Base-by-base conservation (phyloP, 768 basidiomycete genomes). In the Psilocybe tampanensis region DNA sequence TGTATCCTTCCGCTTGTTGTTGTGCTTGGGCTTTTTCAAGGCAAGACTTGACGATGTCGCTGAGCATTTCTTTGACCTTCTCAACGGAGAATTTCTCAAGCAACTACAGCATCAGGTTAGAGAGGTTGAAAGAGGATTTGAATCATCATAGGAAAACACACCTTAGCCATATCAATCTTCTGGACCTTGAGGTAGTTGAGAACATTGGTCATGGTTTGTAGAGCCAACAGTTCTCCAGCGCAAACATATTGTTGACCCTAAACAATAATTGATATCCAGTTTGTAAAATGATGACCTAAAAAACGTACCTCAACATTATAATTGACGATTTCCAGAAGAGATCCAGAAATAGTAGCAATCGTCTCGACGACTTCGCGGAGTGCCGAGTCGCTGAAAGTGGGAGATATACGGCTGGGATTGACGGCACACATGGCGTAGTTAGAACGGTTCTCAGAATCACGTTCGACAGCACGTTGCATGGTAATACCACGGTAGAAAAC, bases 391-490 rank as follows among this genome's bases (percentile, higher is more conserved):
- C 87, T 94, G 80, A 99, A 99, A 1, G 92, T 88, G 70, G 89
- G 89, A 32, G 94, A 93, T 60, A 99, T 92, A 54, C 96, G 90
- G 64, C 93, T 89, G 2, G 96, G 96, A 72, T 99, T 98, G 64
- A 97, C 92, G n/a, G 97, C 96, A 72, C 95, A 95, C 97, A 99
- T 98, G 8, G 94, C 95, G 66, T 98, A 99, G 70, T 95, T 94
- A 22, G 94, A 96, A 34, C 97, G 86, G 67, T 95, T 95, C 55
- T 91, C 79, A 1, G 89, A 80, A 68, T 99, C 97, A 29, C 97
- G 93, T 74, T 97, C 94, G 56, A 99, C 97, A 23, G 97, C 97
- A 21, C 97, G 94, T 69, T 98, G 97, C 97, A 98, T 99, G 33
- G 97, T 99, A 69, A 99, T 95, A 65, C 97, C 97, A 71, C 97